phyloP scores from a whole-genome alignment of 306 rosid species.

The Vigna trinervia region DNA sequence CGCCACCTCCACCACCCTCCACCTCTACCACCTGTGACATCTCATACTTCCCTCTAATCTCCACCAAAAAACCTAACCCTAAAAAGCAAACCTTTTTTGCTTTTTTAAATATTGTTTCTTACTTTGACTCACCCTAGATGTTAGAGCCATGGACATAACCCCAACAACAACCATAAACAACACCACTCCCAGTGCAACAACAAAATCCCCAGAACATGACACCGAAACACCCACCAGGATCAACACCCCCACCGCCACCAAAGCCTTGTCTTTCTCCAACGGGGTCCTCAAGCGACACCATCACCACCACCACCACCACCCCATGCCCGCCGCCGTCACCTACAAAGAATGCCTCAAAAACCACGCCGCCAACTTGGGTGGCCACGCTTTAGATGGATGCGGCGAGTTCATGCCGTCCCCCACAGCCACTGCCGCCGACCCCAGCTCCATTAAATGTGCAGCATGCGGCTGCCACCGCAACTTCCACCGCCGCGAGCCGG shows the following conservation, averaged over 20 bases:
- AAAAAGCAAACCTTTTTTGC: constrained; percentile 39
- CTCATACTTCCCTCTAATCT: constrained; percentile 41
- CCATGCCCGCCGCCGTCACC: constrained; percentile 1
- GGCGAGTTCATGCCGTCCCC: constrained; percentile 97
- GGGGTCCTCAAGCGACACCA: constrained; percentile 84
- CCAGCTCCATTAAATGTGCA: constrained; percentile 86
- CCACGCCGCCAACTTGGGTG: constrained; percentile 87
- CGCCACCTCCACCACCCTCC: neutral
- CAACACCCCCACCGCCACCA: constrained; percentile 35
- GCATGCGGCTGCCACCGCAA: constrained; percentile 99
- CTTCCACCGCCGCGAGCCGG: constrained; percentile 97
- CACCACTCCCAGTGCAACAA: constrained; percentile 23
- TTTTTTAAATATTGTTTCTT: neutral
- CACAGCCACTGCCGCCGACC: constrained; percentile 65
- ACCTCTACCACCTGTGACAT: neutral
- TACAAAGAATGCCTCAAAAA: constrained; percentile 91
- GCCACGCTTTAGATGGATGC: constrained; percentile 92
- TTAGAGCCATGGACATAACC: constrained; percentile 79
- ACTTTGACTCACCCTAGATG: constrained; percentile 56
- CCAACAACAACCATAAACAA: constrained; percentile 41
- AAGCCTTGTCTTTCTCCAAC: constrained; percentile 66
- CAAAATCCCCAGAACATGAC: constrained; percentile 81
- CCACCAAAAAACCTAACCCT: constrained; percentile 48
- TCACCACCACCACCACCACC: constrained; percentile 35
- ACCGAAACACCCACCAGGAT: constrained; percentile 63